phyloP scores from a whole-genome alignment of 495 filamentous ascomycete genomes.

The Xylaria castorea region DNA sequence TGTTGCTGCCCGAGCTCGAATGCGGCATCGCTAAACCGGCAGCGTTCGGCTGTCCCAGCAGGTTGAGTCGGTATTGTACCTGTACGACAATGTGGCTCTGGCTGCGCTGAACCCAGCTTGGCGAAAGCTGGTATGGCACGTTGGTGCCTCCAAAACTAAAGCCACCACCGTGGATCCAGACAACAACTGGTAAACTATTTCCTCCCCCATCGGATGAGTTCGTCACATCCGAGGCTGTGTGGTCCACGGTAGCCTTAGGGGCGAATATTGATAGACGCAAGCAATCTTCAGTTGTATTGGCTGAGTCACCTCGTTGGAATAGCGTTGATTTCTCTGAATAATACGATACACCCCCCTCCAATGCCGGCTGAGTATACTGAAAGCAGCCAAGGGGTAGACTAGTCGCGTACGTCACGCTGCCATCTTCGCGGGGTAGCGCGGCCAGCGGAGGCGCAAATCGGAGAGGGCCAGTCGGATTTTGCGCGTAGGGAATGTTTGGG shows the following conservation, averaged over 20 bases:
- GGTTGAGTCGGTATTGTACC: slow-evolving; percentile 60
- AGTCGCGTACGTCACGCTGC: neutral
- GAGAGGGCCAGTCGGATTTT: slow-evolving; percentile 37
- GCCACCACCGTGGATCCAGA: slow-evolving; percentile 50
- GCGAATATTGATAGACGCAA: slow-evolving; percentile 40
- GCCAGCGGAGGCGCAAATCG: slow-evolving; percentile 37
- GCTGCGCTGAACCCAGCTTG: slow-evolving; percentile 49
- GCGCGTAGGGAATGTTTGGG: slow-evolving; percentile 45
- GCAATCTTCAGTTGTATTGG: slow-evolving; percentile 34
- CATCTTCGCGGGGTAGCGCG: slow-evolving; percentile 9
- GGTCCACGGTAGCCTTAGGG: slow-evolving; percentile 29
- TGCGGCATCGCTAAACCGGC: slow-evolving; percentile 35
- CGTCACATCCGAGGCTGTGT: neutral
- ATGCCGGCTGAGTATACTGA: slow-evolving; percentile 10
- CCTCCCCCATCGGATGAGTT: neutral
- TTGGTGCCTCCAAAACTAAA: slow-evolving; percentile 42
- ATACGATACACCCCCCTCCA: neutral
- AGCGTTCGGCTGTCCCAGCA: slow-evolving; percentile 65
- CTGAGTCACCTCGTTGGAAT: slow-evolving; percentile 10
- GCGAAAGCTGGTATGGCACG: slow-evolving; percentile 47
- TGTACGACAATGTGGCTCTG: slow-evolving; percentile 62
- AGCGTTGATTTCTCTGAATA: slow-evolving; percentile 6
- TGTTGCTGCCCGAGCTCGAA: slow-evolving; percentile 6
- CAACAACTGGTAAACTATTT: slow-evolving; percentile 44
- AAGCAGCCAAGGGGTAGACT: slow-evolving; percentile 18